Percentiles rank a stretch among this genome's conserved stretches.
These are phyloP conservation scores for Pseudogymnoascus sp. DNA, from an alignment of 2,329 filamentous ascomycete species.

Conservation along the genomic window DNA sequence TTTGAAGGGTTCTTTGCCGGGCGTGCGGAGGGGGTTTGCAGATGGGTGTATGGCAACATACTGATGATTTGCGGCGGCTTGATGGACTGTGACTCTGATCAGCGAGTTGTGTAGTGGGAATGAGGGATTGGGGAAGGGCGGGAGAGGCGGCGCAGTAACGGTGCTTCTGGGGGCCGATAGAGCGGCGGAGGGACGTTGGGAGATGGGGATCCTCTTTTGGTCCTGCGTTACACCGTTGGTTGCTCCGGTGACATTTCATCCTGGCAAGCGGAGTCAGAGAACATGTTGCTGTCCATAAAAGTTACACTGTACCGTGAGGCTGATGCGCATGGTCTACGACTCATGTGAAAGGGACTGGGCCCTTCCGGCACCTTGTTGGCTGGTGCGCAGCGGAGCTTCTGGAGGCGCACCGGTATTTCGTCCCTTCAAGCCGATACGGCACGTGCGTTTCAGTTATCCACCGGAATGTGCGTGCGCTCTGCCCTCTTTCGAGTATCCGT, in stretches of 20 bases:
- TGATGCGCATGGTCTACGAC: not conserved
- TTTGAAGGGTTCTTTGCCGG: not conserved
- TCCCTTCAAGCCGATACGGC: conserved; percentile 1
- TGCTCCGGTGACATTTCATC: not conserved
- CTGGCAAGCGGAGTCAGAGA: not conserved
- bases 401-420: not conserved
- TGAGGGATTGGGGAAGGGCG: not conserved
- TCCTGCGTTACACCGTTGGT: not conserved
- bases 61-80: not conserved
- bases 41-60: not conserved
- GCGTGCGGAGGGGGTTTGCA: not conserved
- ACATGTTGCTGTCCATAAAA: not conserved
- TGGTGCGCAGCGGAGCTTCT: not conserved
- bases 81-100: not conserved
- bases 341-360: not conserved
- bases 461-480: not conserved
- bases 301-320: not conserved
- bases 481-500: not conserved
- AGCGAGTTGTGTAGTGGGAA: not conserved
- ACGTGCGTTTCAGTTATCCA: not conserved
- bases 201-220: not conserved
- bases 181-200: not conserved
- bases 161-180: not conserved
- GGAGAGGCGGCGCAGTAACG: not conserved
- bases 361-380: not conserved